These are phyloP conservation scores for Citrus australasica DNA, from an alignment of 345 rosid genomes.

Conservation along the genomic window DNA sequence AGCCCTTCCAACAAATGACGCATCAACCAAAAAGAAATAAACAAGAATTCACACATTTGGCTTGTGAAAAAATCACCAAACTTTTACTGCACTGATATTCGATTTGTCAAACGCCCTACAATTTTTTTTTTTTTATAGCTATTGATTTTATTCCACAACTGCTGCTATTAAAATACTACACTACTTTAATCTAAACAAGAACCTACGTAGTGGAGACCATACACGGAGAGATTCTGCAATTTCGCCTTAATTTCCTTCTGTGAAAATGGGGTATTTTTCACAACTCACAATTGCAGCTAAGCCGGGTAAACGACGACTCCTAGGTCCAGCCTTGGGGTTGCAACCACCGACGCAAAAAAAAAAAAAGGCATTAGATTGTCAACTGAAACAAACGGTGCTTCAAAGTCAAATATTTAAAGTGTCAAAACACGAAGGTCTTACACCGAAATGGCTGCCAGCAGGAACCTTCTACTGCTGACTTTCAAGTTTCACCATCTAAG, in stretches of 20 bases:
- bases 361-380: slow-evolving; percentile 8
- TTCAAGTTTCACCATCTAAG: not conserved
- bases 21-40: no score
- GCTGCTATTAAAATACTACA: no score
- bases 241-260: not conserved
- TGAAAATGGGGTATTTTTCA: not conserved
- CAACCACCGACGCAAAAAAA: slow-evolving; percentile 15
- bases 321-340: not conserved
- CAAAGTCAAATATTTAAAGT: not conserved
- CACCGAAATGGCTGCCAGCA: not conserved
- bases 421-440: not conserved
- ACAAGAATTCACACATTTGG: no score
- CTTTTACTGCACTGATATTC: no score
- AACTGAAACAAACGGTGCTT: not conserved
- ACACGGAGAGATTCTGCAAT: no score
- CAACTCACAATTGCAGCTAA: not conserved
- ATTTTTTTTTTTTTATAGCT: no score
- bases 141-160: no score
- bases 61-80: no score
- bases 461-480: slow-evolving; percentile 13
- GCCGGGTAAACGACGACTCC: not conserved
- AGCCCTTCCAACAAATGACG: no score
- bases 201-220: no score
- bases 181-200: no score
- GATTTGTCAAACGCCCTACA: no score